Base-by-base conservation (phyloP, 1,284 basidiomycete genomes). In the Thelephora terrestris region DNA sequence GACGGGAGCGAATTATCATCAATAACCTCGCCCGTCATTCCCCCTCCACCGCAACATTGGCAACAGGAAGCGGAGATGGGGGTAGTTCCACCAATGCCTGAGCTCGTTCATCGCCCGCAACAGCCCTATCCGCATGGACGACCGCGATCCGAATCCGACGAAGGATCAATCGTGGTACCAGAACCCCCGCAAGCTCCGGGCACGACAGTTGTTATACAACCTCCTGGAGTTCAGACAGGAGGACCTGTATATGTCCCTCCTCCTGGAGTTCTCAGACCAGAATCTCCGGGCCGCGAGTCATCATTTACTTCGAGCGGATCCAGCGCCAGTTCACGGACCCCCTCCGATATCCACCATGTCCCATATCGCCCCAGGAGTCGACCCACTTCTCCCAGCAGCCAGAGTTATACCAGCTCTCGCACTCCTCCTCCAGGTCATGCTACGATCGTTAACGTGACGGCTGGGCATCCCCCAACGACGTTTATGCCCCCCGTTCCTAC, bases 161-260 rank as follows among this genome's bases (percentile, higher is more conserved):
- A 24, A 20, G 39, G 38, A 24, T 48, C 50, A 49, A 27, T 37
- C 45, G 27, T 42, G 21, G 35, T 51, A 29, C 55, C 47, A 23
- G 51, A 45, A 7, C 47, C 56, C 18, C 36, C 42, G 47, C 34
- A n/a, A n/a, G n/a, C n/a, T n/a, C n/a, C n/a, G n/a, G n/a, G 48
- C 35, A 16, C 35, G 36, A 52, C 55, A 1, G 37, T 55, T 20
- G 43, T 55, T 16, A 45, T 42, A 16, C 29, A 53, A 12, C 53
- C 55, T 20, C 46, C 27, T 49, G 52, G 7, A 42, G 46, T 6
- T 16, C 20, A 29, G 9, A 27, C 32, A 39, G 48, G 24, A 44
- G 45, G 18, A 12, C 37, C 23, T 5, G n/a, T 40, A 2, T 18
- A 20, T 3, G 25, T 42, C 9, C 46, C 50, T 44, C 34, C 46